Conservation (phyloP, 164 flowering plant genomes). For the Berberis vulgaris region DNA sequence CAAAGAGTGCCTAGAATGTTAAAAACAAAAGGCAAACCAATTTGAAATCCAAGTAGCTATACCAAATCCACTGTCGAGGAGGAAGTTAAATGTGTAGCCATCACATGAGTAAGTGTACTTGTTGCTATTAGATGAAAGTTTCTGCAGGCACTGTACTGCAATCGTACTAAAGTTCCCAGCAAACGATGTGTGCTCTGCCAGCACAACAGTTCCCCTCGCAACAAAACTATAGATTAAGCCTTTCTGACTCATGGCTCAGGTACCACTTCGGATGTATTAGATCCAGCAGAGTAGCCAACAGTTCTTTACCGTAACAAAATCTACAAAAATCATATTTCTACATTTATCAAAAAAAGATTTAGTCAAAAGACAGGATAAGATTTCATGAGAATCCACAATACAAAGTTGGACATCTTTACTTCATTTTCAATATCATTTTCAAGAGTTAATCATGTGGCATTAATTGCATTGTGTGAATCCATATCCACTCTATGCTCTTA, state of each 20-base stretch:
- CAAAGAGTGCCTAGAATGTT: neutral
- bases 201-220: constrained; percentile 84
- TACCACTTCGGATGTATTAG: neutral
- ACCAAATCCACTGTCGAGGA: constrained; percentile 82
- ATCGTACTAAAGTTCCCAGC: constrained; percentile 93
- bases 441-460: no score
- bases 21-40: neutral
- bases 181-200: constrained; percentile 90
- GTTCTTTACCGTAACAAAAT: neutral
- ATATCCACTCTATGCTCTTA: no score
- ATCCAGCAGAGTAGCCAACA: neutral
- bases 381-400: no score
- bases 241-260: constrained; percentile 57
- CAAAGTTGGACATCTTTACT: no score
- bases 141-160: constrained; percentile 94
- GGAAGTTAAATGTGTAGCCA: constrained; percentile 89
- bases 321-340: no score
- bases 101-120: constrained; percentile 91
- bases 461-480: no score
- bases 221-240: constrained; percentile 94
- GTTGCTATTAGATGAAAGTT: constrained; percentile 77
- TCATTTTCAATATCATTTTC: no score
- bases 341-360: no score
- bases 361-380: no score
- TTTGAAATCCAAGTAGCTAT: neutral